Evolutionary conservation across 345 rosid species (phyloP).

Genomic region (Eucalyptus microcorys): DNA sequence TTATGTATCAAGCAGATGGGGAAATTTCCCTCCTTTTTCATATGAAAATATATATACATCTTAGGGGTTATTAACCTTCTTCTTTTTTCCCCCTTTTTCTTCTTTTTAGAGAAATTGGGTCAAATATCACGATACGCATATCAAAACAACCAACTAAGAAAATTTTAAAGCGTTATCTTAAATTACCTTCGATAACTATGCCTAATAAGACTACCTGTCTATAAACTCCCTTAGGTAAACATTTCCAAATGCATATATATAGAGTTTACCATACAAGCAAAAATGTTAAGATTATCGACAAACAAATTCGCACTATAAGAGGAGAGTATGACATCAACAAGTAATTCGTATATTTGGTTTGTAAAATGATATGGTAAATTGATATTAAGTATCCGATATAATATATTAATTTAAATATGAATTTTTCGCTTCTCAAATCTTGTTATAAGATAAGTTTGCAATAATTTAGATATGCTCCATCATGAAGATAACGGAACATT

Average conservation of each 20-base stretch:
- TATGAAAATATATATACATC: not conserved
- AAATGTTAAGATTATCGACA: not conserved
- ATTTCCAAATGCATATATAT: not conserved
- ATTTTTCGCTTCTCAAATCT: not conserved
- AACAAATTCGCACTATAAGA: not conserved
- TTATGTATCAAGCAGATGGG: not conserved
- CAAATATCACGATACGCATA: not conserved
- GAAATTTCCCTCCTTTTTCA: not conserved
- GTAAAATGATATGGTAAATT: not conserved
- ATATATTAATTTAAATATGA: no score
- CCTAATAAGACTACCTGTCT: no score
- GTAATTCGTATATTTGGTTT: not conserved
- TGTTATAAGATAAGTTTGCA: not conserved
- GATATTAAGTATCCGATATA: no score
- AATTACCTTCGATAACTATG: no score
- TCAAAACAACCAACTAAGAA: no score
- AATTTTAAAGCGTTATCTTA: no score
- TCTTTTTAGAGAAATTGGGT: not conserved
- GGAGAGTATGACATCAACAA: not conserved
- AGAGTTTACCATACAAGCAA: not conserved
- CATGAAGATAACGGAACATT: not conserved
- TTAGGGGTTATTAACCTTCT: no score
- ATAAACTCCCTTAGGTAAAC: not conserved
- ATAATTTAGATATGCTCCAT: not conserved
- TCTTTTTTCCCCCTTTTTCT: no score